Evolutionary conservation across 306 rosid species (phyloP), one percentile per base, ranked within the genome.

Genomic region (Senna tora): DNA sequence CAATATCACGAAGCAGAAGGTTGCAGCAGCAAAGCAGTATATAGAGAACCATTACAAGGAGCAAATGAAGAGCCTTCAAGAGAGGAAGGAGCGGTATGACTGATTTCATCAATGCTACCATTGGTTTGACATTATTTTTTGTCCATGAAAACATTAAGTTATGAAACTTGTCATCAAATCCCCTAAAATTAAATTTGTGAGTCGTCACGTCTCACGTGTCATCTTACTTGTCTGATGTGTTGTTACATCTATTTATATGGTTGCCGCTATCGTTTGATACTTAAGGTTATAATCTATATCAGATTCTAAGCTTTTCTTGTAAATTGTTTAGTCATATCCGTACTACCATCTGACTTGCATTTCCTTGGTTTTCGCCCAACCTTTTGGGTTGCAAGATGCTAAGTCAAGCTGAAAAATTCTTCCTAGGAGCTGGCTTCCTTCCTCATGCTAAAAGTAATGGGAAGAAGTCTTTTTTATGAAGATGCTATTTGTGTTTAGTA

Each of bases 31-130:
- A 0, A 94, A 94, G 74, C 97, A 94, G 78, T 91, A 89, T 66
- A 94, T 94, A 21, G 99, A 94, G 85, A 94, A 94, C 34, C 96
- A 94, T 73, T 94, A 91, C 77, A 94, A 94, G 85, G 99, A 94
- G 81, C 99, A 94, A 76, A 94, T 82, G 97, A 94, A 87, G 85
- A 91, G 20, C 77, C 89, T 94, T 71, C 97, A 89, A 43, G 99
- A 94, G 58, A 87, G 98, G 72, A 94, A 75, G 76, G 98, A 94
- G 9, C 85, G 98, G 98, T 94, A 80, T 28, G 82, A 15, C 17
- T 74, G 15, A 17, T 65, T 65, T 47, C 49, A 17, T 9, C 9
- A 17, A 19, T 38, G 67, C 67, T 38, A 10, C 43, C 0, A 16
- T 5, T 5, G 67, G 30, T 10, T 34, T 36, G 67, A 0, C 10